Evolutionary conservation across 2,329 filamentous ascomycete genomes (phyloP).

Genomic region (Aureobasidium sp.): DNA sequence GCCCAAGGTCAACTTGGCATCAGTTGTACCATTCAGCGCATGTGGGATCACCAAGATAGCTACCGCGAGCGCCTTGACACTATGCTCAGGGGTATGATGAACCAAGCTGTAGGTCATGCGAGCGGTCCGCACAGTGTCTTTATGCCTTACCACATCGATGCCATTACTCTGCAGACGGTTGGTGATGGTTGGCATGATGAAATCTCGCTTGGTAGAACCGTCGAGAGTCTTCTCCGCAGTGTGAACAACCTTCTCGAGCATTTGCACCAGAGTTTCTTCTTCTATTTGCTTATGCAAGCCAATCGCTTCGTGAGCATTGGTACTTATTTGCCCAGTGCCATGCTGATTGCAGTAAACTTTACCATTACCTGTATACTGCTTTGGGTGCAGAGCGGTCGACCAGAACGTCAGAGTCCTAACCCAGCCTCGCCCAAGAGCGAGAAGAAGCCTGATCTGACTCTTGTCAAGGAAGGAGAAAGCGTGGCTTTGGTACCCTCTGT

Average conservation of each 20-base stretch:
- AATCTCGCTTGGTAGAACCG: constrained; percentile 82
- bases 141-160: constrained; percentile 96
- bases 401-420: constrained; percentile 27
- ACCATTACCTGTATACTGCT: constrained; percentile 89
- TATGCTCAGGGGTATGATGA: constrained; percentile 86
- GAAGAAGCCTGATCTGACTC: constrained; percentile 26
- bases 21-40: constrained; percentile 71
- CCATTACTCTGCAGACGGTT: constrained; percentile 82
- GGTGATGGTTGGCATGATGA: constrained; percentile 95
- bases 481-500: constrained; percentile 30
- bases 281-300: constrained; percentile 86
- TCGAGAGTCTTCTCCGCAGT: constrained; percentile 86
- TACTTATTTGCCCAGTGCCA: constrained; percentile 94
- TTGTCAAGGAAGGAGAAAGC: constrained; percentile 28
- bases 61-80: constrained; percentile 78
- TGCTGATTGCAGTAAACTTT: constrained; percentile 90
- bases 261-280: constrained; percentile 98
- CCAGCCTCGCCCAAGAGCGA: constrained; percentile 19
- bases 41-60: constrained; percentile 66
- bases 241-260: constrained; percentile 96
- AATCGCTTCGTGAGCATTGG: constrained; percentile 96
- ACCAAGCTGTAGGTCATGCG: constrained; percentile 79
- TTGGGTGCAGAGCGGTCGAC: constrained; percentile 76
- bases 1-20: constrained; percentile 90
- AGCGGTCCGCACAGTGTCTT: constrained; percentile 91